These are phyloP conservation scores for Flaveria floridana DNA, from an alignment of 140 eudicot genomes.

Conservation along the genomic window DNA sequence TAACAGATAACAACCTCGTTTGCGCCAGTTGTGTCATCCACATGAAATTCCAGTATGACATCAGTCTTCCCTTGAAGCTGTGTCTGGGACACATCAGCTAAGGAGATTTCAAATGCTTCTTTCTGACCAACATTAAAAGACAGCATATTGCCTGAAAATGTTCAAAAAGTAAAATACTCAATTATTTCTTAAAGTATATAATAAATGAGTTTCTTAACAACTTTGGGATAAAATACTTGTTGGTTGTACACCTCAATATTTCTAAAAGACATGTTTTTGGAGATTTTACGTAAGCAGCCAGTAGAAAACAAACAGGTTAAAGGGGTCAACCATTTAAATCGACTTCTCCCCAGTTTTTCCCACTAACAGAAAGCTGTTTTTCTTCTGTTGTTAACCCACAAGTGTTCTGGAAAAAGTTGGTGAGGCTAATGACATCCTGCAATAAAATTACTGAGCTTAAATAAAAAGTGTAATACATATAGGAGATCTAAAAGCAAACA, in stretches of 20 bases:
- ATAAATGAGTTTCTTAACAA: background rate
- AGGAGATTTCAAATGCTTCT: conserved; percentile 94
- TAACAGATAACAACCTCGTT: conserved; percentile 67
- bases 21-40: conserved; percentile 97
- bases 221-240: background rate
- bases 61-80: conserved; percentile 95
- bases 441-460: conserved; percentile 24
- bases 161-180: conserved; percentile 13
- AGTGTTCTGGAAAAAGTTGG: conserved; percentile 65
- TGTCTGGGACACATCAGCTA: conserved; percentile 96
- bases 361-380: conserved; percentile 89
- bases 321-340: conserved; percentile 67
- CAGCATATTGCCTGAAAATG: conserved; percentile 72
- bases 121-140: conserved; percentile 74
- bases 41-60: conserved; percentile 94
- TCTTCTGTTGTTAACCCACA: conserved; percentile 78
- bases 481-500: background rate
- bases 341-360: conserved; percentile 95
- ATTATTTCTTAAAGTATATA: conserved; percentile 18
- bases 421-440: conserved; percentile 85
- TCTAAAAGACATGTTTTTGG: conserved; percentile 1
- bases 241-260: conserved; percentile 11
- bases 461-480: conserved; percentile 16
- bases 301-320: conserved; percentile 12
- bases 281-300: conserved; percentile 20